Evolutionary conservation across 257 asterid genomes (phyloP).

Genomic region (Penstemon barbatus): DNA sequence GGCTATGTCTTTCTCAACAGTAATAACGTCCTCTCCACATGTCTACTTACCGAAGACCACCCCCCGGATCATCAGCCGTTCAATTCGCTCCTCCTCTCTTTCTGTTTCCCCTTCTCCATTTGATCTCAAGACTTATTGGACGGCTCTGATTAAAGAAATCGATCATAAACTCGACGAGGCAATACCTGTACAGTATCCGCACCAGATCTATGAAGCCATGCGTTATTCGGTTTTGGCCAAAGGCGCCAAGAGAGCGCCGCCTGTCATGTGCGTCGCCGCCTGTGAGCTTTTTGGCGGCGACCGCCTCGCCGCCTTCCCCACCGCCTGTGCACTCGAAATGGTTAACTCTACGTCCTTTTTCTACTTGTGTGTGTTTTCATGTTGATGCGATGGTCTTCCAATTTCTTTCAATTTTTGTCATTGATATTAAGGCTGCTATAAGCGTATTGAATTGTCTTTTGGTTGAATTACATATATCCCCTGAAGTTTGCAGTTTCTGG

Average conservation of each 20-base stretch:
- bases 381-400: background rate
- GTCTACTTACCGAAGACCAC: slow-evolving; percentile 31
- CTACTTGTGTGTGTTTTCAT: background rate
- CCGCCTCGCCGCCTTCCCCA: slow-evolving; percentile 91
- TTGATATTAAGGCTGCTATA: background rate
- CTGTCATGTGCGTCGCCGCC: slow-evolving; percentile 93
- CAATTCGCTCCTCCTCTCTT: slow-evolving; percentile 49
- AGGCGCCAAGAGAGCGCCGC: slow-evolving; percentile 94
- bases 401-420: background rate
- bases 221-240: slow-evolving; percentile 84
- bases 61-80: slow-evolving; percentile 41
- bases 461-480: no score
- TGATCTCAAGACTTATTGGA: slow-evolving; percentile 85
- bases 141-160: slow-evolving; percentile 70
- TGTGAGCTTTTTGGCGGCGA: slow-evolving; percentile 88
- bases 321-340: slow-evolving; percentile 99
- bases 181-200: slow-evolving; percentile 72
- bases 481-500: background rate
- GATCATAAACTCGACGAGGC: slow-evolving; percentile 87
- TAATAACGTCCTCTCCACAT: slow-evolving; percentile 30
- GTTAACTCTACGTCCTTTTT: slow-evolving; percentile 28
- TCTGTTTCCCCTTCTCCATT: slow-evolving; percentile 44
- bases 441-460: background rate
- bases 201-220: slow-evolving; percentile 95
- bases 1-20: slow-evolving; percentile 36